Percentiles rank a stretch among this genome's conserved stretches.
Evolutionary conservation across 441 rosid species (phyloP).

Genomic region (Flueggea neowawraea): DNA sequence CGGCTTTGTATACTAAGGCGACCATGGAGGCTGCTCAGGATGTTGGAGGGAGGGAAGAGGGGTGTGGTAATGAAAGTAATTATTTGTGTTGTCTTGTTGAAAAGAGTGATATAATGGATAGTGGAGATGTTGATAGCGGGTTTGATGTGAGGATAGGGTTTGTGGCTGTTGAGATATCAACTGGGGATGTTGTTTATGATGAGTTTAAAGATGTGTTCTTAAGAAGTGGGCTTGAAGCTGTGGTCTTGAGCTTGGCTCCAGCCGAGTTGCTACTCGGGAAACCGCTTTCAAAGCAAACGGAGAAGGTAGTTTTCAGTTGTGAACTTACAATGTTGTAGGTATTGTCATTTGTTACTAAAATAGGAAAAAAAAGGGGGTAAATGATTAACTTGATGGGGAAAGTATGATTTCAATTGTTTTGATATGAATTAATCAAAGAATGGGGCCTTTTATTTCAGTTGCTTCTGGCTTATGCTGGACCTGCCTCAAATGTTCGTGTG

Average conservation of each 20-base stretch:
- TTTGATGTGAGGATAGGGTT: conserved; percentile 69
- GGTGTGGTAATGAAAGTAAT: conserved; percentile 61
- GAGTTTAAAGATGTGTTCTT: conserved; percentile 65
- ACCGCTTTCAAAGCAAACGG: conserved; percentile 74
- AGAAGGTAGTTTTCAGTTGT: conserved; percentile 51
- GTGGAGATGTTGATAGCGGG: conserved; percentile 19
- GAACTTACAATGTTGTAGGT: not conserved
- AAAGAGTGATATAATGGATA: conserved; percentile 24
- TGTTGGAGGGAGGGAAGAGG: conserved; percentile 64
- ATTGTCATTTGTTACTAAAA: not conserved
- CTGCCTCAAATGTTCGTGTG: conserved; percentile 77
- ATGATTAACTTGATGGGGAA: too few relatives aligned
- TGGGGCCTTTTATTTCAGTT: conserved; percentile 40
- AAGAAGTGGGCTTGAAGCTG: conserved; percentile 89
- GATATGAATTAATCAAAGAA: too few relatives aligned
- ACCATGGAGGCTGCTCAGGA: conserved; percentile 92
- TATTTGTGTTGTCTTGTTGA: conserved; percentile 83
- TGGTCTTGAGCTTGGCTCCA: conserved; percentile 76
- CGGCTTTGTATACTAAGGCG: conserved; percentile 86
- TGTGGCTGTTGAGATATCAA: conserved; percentile 87
- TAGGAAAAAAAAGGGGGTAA: not conserved
- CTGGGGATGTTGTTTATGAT: conserved; percentile 84
- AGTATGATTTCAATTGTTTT: too few relatives aligned
- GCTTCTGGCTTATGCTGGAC: conserved; percentile 80
- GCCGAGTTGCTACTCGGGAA: conserved; percentile 82